These are phyloP conservation scores for Leccinum subgranulosum DNA, from an alignment of 768 basidiomycete genomes.

Conservation along the genomic window DNA sequence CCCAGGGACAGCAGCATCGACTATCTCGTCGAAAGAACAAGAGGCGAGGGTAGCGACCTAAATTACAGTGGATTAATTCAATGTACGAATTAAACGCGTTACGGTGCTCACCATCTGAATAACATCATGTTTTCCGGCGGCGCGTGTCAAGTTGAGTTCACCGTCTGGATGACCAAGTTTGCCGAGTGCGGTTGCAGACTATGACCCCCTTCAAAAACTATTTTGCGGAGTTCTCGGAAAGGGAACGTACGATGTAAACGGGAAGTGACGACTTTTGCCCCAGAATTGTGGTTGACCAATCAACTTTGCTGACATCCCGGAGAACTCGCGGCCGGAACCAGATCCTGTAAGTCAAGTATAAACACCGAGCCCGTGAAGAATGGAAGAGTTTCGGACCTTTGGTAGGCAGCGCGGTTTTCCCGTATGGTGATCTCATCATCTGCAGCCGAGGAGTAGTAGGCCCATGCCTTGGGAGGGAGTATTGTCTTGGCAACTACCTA, in stretches of 20 bases:
- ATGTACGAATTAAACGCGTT: not conserved
- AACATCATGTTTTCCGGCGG: slow-evolving; percentile 74
- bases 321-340: slow-evolving; percentile 89
- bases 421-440: slow-evolving; percentile 89
- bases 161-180: slow-evolving; percentile 97
- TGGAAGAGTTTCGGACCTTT: slow-evolving; percentile 47
- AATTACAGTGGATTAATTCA: not conserved
- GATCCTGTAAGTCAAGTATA: slow-evolving; percentile 40
- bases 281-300: slow-evolving; percentile 80
- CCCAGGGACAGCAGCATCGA: slow-evolving; percentile 74
- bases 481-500: slow-evolving; percentile 78
- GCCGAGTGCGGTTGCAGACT: slow-evolving; percentile 85
- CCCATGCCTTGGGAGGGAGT: slow-evolving; percentile 86
- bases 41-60: slow-evolving; percentile 95
- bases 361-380: not conserved
- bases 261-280: slow-evolving; percentile 72
- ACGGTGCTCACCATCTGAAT: slow-evolving; percentile 61
- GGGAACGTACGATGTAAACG: slow-evolving; percentile 60
- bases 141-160: slow-evolving; percentile 86
- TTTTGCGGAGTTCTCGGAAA: slow-evolving; percentile 21
- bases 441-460: slow-evolving; percentile 88
- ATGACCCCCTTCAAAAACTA: not conserved
- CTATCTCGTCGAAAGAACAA: slow-evolving; percentile 93
- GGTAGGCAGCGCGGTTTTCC: slow-evolving; percentile 87
- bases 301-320: slow-evolving; percentile 75